phyloP scores from a whole-genome alignment of 148 eudicot genomes.

The Spergularia marina region DNA sequence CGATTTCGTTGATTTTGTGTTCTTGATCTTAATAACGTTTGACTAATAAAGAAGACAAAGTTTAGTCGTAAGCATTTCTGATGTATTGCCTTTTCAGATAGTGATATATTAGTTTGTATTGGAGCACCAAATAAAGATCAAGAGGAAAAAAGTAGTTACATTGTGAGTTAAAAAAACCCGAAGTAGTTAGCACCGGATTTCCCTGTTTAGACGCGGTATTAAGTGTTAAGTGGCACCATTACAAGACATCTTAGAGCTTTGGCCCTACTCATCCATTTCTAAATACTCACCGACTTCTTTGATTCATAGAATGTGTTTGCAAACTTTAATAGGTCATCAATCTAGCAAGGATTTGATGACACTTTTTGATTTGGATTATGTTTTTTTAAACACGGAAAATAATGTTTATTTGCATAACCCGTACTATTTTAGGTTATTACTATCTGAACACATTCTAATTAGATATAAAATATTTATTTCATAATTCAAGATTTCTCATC shows the following conservation, averaged over 20 bases:
- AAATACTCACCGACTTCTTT: slow-evolving; percentile 7
- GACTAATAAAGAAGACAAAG: background rate
- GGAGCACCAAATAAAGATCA: background rate
- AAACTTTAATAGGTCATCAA: slow-evolving; percentile 8
- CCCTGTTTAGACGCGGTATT: slow-evolving; percentile 15
- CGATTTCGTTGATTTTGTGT: background rate
- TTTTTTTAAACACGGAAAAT: no score
- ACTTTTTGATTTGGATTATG: no score
- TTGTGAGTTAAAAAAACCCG: background rate
- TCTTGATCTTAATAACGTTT: background rate
- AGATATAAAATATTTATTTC: no score
- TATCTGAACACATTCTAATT: no score
- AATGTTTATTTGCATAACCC: no score
- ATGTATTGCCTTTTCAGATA: background rate
- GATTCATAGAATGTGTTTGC: slow-evolving; percentile 11
- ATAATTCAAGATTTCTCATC: no score
- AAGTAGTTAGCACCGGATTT: slow-evolving; percentile 9
- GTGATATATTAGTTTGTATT: background rate
- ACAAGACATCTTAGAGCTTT: background rate
- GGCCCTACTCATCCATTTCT: background rate
- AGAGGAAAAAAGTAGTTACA: no score
- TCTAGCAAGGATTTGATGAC: background rate
- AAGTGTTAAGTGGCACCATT: slow-evolving; percentile 5
- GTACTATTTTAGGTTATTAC: no score
- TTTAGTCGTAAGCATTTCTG: no score